Conservation (phyloP, 2,329 filamentous ascomycete species). For the Didymella sp. region DNA sequence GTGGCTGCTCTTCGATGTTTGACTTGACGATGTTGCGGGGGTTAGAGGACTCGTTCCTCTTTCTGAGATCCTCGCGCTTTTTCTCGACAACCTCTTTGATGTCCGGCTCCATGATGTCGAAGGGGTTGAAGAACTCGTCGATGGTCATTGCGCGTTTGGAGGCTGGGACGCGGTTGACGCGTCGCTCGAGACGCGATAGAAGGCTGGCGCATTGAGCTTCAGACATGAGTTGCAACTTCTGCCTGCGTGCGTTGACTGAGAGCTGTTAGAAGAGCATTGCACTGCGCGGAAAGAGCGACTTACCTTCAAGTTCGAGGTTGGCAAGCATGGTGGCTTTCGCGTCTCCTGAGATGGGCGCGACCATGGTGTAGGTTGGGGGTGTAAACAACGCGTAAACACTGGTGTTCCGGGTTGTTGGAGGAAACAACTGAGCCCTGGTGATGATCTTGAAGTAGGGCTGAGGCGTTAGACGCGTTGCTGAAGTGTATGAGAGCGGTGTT, state of each 20-base stretch:
- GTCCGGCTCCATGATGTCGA: background rate
- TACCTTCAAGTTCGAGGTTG: slow-evolving; percentile 46
- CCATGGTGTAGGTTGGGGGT: slow-evolving; percentile 30
- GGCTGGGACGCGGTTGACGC: slow-evolving; percentile 87
- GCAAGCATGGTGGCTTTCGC: slow-evolving; percentile 42
- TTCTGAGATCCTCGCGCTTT: no score
- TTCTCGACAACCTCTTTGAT: background rate
- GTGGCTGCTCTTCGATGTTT: slow-evolving; percentile 53
- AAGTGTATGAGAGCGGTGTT: slow-evolving; percentile 10
- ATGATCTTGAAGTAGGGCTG: no score
- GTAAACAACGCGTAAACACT: slow-evolving; percentile 31
- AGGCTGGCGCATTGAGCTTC: slow-evolving; percentile 86
- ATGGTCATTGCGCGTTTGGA: background rate
- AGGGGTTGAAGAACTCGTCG: background rate
- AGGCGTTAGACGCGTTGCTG: background rate
- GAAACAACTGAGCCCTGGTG: background rate
- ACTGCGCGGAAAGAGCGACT: slow-evolving; percentile 21
- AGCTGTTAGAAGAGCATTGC: slow-evolving; percentile 20
- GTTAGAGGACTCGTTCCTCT: background rate
- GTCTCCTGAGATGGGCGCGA: slow-evolving; percentile 39
- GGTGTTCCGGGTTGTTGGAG: background rate
- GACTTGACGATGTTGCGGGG: background rate
- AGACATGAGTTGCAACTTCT: slow-evolving; percentile 88
- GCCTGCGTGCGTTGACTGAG: slow-evolving; percentile 84
- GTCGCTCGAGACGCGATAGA: slow-evolving; percentile 85